A percentile compares a stretch with the other conserved stretches of the same genome.
phyloP scores from a whole-genome alignment of 2,329 filamentous ascomycete species.

The Aureobasidium leucospermi region DNA sequence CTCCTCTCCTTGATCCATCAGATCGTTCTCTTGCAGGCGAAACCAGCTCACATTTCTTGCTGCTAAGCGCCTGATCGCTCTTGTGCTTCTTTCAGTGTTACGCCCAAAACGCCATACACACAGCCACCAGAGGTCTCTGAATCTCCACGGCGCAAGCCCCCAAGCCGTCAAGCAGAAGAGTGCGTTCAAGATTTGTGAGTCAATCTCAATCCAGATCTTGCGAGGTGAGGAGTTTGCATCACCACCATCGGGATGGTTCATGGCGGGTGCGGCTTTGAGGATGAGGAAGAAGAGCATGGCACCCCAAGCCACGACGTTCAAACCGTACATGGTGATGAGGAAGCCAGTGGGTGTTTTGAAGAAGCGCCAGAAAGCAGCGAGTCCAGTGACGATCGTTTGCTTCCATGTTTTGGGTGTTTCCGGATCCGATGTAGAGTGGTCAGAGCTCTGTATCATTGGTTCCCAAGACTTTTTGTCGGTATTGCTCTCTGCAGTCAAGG shows the following conservation, averaged over 20 bases:
- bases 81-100: neutral
- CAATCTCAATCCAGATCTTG: slow-evolving; percentile 78
- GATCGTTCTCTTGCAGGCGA: neutral
- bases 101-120: slow-evolving; percentile 2
- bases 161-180: slow-evolving; percentile 85
- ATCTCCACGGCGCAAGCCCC: slow-evolving; percentile 76
- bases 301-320: slow-evolving; percentile 83
- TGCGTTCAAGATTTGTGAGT: slow-evolving; percentile 74
- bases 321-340: slow-evolving; percentile 67
- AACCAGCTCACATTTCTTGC: slow-evolving; percentile 13
- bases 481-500: neutral
- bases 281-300: slow-evolving; percentile 85
- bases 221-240: slow-evolving; percentile 52
- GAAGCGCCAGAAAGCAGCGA: slow-evolving; percentile 63
- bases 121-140: slow-evolving; percentile 70
- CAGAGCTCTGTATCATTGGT: neutral
- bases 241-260: slow-evolving; percentile 37
- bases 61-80: slow-evolving; percentile 1
- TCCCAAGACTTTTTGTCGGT: neutral
- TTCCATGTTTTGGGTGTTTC: neutral
- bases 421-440: neutral
- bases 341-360: slow-evolving; percentile 69
- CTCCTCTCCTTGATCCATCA: neutral
- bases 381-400: neutral
- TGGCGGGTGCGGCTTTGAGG: slow-evolving; percentile 64